Conservation (phyloP, 768 basidiomycete genomes). For the Mycena amicta region DNA sequence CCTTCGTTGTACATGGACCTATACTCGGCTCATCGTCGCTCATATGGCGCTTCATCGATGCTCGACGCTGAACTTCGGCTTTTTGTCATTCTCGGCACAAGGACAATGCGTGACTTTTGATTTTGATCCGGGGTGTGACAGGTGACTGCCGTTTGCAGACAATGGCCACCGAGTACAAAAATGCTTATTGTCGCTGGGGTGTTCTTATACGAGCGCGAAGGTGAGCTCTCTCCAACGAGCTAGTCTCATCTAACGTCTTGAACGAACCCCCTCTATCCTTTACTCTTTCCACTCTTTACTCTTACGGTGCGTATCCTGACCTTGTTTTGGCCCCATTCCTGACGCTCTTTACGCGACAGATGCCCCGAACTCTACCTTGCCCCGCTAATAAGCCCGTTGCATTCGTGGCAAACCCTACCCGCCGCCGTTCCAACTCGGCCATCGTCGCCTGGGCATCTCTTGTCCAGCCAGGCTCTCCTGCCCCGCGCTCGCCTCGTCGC, state of each 20-base stretch:
- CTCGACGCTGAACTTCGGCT: no score
- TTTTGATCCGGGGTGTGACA: no score
- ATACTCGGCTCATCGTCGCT: no score
- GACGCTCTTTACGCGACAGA: conserved; percentile 7
- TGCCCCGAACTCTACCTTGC: conserved; percentile 11
- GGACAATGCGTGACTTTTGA: no score
- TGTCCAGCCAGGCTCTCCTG: conserved; percentile 73
- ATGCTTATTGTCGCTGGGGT: not conserved
- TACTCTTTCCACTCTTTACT: conserved; percentile 2
- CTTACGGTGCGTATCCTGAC: conserved; percentile 9
- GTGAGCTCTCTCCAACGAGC: conserved; percentile 17
- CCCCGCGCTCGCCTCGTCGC: conserved; percentile 42
- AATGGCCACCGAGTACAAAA: no score
- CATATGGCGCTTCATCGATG: not conserved
- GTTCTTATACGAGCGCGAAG: not conserved
- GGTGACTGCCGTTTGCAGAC: no score
- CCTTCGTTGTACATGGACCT: no score
- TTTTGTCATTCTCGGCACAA: not conserved
- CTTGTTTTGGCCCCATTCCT: no score
- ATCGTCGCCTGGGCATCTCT: conserved; percentile 65
- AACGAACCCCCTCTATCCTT: conserved; percentile 9
- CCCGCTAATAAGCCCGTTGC: conserved; percentile 10
- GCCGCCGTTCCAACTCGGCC: conserved; percentile 46
- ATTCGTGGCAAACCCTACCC: conserved; percentile 8
- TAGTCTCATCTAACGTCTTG: conserved; percentile 22